Evolutionary conservation across 495 filamentous ascomycete species (phyloP).

Genomic region (Talaromyces borbonicus): DNA sequence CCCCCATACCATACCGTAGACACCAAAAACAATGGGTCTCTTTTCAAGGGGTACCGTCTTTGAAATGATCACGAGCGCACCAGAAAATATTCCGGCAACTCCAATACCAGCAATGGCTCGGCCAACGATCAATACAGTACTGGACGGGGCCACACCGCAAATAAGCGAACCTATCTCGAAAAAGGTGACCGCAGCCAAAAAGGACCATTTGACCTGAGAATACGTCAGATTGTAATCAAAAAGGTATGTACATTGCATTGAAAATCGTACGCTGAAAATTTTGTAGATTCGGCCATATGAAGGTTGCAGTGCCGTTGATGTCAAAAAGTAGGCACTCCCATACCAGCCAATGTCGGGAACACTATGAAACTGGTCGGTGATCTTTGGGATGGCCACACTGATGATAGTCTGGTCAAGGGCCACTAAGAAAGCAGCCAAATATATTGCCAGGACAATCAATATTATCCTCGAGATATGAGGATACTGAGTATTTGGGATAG

Average conservation of each 20-base stretch:
- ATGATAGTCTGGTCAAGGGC: conserved; percentile 44
- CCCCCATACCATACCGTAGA: conserved; percentile 59
- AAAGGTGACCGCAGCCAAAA: conserved; percentile 49
- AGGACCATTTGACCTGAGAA: conserved; percentile 40
- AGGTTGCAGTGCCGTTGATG: conserved; percentile 22
- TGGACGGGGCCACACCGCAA: conserved; percentile 59
- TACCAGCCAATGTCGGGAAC: conserved; percentile 38
- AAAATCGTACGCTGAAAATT: conserved; percentile 15
- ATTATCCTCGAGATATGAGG: conserved; percentile 12
- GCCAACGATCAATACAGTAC: conserved; percentile 58
- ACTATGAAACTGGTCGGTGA: conserved; percentile 34
- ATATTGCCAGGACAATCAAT: conserved; percentile 32
- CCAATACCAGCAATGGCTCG: conserved; percentile 69
- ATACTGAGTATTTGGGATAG: conserved; percentile 10
- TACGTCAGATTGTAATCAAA: no score
- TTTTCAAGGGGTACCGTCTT: conserved; percentile 46
- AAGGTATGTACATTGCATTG: no score
- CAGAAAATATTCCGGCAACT: conserved; percentile 64
- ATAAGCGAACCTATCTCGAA: conserved; percentile 65
- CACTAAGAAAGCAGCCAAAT: conserved; percentile 40
- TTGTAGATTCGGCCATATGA: conserved; percentile 25
- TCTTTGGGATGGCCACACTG: conserved; percentile 31
- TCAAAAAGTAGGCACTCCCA: conserved; percentile 30
- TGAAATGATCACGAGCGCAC: conserved; percentile 60
- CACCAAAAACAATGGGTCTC: conserved; percentile 57